Evolutionary conservation across 1,284 basidiomycete species (phyloP), one percentile per base, ranked within the genome.

Genomic region (Irpex lacteus): DNA sequence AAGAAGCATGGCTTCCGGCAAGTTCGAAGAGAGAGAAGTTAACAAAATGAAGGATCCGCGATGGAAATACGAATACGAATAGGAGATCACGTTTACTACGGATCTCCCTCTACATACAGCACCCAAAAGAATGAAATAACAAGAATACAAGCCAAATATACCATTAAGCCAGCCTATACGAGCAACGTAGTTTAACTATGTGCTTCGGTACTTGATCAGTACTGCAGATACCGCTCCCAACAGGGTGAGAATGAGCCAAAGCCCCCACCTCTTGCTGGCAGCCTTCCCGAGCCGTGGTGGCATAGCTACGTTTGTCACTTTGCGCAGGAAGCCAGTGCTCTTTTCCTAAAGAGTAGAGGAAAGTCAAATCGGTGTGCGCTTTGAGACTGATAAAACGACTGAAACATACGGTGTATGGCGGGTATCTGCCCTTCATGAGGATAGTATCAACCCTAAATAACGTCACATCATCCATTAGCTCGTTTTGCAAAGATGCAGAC

Each of bases 331-430:
- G 47, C 47, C 26, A 18, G 36, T 19, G 15, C 57, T 61, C 7
- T 7, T 36, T 34, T 34, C 32, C 64, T 60, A 49, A 0, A 53
- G 18, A 36, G 9, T 15, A 21, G 44, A 2, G 3, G 26, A 26
- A 26, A 26, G 26, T 26, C 26, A 26, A 26, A 26, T 26, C 3
- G 3, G 26, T 26, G 3, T 3, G 26, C 26, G 26, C 3, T 26
- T 26, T 3, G 4, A 4, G 3, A 26, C 3, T 3, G 2, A 26
- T 26, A 26, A 2, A 26, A 2, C 8, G 54, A 34, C 15, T 4
- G 40, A 15, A 7, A 60, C 67, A 34, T 32, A 71, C 71, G 15
- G 69, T 69, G 60, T 70, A 72, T 2, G 71, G 71, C 1, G 71
- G 70, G 62, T 67, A 72, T 9, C 70, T 64, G 44, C 65, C 67